Evolutionary conservation across 331 rosid species (phyloP).

Genomic region (Saraca asoca): DNA sequence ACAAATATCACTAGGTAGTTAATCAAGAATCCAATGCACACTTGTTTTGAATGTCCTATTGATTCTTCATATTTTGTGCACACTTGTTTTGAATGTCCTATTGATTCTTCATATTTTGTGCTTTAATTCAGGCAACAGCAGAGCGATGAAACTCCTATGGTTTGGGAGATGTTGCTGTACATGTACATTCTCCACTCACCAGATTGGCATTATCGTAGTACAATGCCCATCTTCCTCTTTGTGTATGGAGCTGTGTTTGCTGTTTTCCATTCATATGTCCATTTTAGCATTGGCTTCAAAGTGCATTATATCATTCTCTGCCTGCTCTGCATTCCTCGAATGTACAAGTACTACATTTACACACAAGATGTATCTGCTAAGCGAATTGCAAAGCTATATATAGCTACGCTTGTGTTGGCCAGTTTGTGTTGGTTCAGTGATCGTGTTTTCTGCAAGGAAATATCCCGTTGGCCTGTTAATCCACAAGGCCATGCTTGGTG

Average conservation of each 20-base stretch:
- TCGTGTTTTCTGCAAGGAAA: constrained; percentile 62
- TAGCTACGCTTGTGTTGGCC: constrained; percentile 62
- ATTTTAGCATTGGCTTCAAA: constrained; percentile 71
- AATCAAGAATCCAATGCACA: constrained; percentile 16
- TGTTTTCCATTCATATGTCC: constrained; percentile 54
- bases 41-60: constrained; percentile 25
- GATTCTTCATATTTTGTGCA: constrained; percentile 34
- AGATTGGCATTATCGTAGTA: constrained; percentile 84
- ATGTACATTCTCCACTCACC: constrained; percentile 86
- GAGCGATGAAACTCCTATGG: constrained; percentile 89
- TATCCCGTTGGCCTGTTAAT: constrained; percentile 62
- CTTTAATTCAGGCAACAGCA: constrained; percentile 77
- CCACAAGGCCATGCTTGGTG: constrained; percentile 90
- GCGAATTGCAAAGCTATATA: constrained; percentile 59
- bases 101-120: constrained; percentile 34
- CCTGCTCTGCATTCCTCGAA: constrained; percentile 83
- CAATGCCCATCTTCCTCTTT: constrained; percentile 88
- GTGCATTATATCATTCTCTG: constrained; percentile 67
- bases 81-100: constrained; percentile 33
- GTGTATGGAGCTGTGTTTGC: constrained; percentile 71
- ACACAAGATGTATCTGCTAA: constrained; percentile 63
- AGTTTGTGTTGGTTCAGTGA: constrained; percentile 70
- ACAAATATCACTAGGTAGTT: too few relatives aligned
- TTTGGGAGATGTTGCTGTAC: constrained; percentile 89
- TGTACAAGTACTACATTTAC: constrained; percentile 84